A percentile compares a stretch with the other conserved stretches of the same genome.
Conservation (phyloP, 306 rosid species). For the Luffa aegyptiaca region DNA sequence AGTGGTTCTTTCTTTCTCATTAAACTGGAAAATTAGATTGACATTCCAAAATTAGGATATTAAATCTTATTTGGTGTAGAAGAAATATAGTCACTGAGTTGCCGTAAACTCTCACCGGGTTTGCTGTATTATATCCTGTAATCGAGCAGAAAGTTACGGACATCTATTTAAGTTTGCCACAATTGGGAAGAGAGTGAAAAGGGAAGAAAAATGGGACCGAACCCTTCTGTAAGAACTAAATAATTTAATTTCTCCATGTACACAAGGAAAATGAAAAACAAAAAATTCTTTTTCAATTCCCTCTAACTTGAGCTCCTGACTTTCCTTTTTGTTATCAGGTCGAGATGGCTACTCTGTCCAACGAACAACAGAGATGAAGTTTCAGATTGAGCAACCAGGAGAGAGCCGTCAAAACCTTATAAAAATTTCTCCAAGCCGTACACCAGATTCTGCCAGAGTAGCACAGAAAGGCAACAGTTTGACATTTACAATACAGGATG, state of each 20-base stretch:
- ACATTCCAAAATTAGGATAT: not conserved
- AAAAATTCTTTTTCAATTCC: constrained; percentile 4
- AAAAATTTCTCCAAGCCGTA: constrained; percentile 91
- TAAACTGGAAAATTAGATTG: not conserved
- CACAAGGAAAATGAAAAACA: not conserved
- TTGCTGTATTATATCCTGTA: not conserved
- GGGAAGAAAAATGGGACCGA: not conserved
- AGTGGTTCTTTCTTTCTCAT: not conserved
- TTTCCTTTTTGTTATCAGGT: constrained; percentile 16
- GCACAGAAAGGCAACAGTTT: not conserved
- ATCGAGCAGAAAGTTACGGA: not conserved
- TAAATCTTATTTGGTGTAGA: not conserved
- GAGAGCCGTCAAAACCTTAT: constrained; percentile 13
- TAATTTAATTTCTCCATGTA: not conserved
- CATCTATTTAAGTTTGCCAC: not conserved
- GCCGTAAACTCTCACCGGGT: not conserved
- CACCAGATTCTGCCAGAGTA: constrained; percentile 66
- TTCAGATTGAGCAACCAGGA: constrained; percentile 12
- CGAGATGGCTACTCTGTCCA: constrained; percentile 8
- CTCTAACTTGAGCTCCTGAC: constrained; percentile 5
- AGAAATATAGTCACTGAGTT: not conserved
- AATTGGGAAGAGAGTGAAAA: not conserved
- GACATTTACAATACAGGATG: not conserved
- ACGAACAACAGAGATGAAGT: constrained; percentile 8
- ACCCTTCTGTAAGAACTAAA: not conserved